Evolutionary conservation across 441 rosid genomes (phyloP).

Genomic region (Pelargonium cotyledonis): DNA sequence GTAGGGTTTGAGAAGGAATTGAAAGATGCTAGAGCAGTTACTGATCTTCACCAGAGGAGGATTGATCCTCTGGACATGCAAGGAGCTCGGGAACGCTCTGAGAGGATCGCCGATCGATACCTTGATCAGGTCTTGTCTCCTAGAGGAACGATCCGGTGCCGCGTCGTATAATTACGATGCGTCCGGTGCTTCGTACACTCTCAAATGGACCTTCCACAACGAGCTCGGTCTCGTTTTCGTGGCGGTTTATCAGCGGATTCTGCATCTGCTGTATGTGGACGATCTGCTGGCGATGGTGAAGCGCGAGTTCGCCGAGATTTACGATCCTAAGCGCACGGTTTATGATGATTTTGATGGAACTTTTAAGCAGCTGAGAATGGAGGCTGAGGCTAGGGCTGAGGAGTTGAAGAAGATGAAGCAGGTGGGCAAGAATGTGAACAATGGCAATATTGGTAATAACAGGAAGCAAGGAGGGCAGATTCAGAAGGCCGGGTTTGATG

Average conservation of each 20-base stretch:
- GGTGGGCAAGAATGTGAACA: conserved; percentile 39
- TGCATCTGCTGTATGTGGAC: conserved; percentile 79
- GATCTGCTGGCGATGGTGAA: conserved; percentile 72
- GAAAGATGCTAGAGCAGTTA: conserved; percentile 57
- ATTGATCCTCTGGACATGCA: conserved; percentile 93
- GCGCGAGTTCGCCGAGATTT: conserved; percentile 65
- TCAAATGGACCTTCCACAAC: conserved; percentile 91
- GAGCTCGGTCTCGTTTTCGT: conserved; percentile 93
- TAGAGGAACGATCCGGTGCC: conserved; percentile 92
- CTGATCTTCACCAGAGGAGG: conserved; percentile 93
- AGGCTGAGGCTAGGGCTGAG: conserved; percentile 88
- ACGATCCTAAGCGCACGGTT: conserved; percentile 55
- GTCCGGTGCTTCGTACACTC: conserved; percentile 78
- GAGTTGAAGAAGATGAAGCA: conserved; percentile 69
- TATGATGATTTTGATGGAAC: conserved; percentile 70
- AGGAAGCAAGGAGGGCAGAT: conserved; percentile 51
- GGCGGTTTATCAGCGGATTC: conserved; percentile 89
- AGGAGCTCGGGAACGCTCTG: conserved; percentile 85
- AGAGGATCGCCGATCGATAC: conserved; percentile 94
- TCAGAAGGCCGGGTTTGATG: conserved; percentile 49
- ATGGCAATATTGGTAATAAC: conserved; percentile 21
- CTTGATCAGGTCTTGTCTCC: conserved; percentile 77
- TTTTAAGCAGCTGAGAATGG: conserved; percentile 84
- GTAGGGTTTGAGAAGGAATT: no score
- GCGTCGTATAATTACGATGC: conserved; percentile 65